Evolutionary conservation across 2,329 filamentous ascomycete genomes (phyloP), one percentile per base, ranked within the genome.

Genomic region (Xylariales sp.): DNA sequence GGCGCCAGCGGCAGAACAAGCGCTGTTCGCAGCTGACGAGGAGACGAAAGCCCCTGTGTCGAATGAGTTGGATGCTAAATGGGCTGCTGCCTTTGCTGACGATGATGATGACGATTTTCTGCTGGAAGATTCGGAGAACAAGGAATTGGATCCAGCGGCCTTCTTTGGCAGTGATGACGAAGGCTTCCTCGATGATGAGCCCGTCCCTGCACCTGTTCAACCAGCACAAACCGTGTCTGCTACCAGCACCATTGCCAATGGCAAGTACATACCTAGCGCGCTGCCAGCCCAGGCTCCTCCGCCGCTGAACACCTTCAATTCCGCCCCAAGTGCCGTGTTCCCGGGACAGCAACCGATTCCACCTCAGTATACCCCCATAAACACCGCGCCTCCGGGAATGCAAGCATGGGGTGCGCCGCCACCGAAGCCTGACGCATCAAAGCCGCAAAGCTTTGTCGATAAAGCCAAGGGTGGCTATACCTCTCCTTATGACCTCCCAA

Each of bases 401-500:
- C 45, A 60, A 25, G 52, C 44, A 21, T 70, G 66, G 46, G 64
- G 61, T 2, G 55, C 61, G 21, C 56, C 59, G 17, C 58, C 61
- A 27, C 50, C 54, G 1, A 60, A 57, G 11, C 70, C 70, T n/a
- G 66, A 74, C 44, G 50, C 74, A 41, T 61, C 62, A 20, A 81
- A 80, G 61, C 71, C 78, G 1, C 81, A 94, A 57, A 97, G 91
- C 61, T 98, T 95, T 61, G 88, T 78, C 5, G 85, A 91, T 60
- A 94, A 94, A 60, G 70, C 88, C 4, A 97, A 95, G 62, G 87
- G 87, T 40, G 90, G 91, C 6, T 98, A 98, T 58, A 76, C 84
- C 33, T 97, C 91, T 15, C 93, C 93, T 0, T 98, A 96, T 53
- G 94, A 98, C 63, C 71, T 98, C 15, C 93, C 93, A 4, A 87